A percentile compares a stretch with the other conserved stretches of the same genome.
These are phyloP conservation scores for Rhodotorula glutinis DNA, from an alignment of 1,284 basidiomycete genomes.

Conservation along the genomic window DNA sequence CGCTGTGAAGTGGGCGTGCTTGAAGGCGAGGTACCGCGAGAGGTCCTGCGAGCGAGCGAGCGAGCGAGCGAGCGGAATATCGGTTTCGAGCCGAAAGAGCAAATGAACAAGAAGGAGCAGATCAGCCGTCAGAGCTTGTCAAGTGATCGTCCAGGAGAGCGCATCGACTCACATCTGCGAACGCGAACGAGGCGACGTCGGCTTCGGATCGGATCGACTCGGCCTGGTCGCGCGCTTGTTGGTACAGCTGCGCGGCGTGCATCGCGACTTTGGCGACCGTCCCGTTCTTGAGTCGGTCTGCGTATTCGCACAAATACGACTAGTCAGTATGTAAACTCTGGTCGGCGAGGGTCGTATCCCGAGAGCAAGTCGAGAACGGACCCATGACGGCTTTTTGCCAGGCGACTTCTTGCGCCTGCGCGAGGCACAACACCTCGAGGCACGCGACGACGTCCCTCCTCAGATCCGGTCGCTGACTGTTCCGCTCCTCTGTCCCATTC, in stretches of 20 bases:
- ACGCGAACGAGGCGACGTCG: not conserved
- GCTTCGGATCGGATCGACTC: not conserved
- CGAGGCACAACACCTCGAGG: slow-evolving; percentile 76
- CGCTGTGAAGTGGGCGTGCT: slow-evolving; percentile 80
- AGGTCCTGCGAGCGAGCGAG: slow-evolving; percentile 65
- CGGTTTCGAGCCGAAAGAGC: too few species aligned
- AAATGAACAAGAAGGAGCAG: not conserved
- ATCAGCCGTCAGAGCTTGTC: too few species aligned
- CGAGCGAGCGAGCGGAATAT: too few species aligned
- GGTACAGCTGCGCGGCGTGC: slow-evolving; percentile 68
- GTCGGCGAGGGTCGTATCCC: not conserved
- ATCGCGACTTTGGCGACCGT: slow-evolving; percentile 81
- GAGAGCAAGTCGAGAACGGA: slow-evolving; percentile 45
- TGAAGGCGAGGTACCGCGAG: slow-evolving; percentile 77
- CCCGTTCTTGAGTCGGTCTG: slow-evolving; percentile 72
- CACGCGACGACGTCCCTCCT: slow-evolving; percentile 61
- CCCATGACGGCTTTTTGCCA: slow-evolving; percentile 91
- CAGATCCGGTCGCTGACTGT: slow-evolving; percentile 58
- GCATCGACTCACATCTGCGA: not conserved
- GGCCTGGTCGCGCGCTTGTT: slow-evolving; percentile 51
- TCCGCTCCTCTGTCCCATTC: not conserved
- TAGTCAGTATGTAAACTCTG: not conserved
- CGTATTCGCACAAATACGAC: too few species aligned
- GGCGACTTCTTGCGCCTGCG: slow-evolving; percentile 93
- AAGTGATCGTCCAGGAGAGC: too few species aligned